Conservation (phyloP, 208 protist species). For the Phytomonas sp. region DNA sequence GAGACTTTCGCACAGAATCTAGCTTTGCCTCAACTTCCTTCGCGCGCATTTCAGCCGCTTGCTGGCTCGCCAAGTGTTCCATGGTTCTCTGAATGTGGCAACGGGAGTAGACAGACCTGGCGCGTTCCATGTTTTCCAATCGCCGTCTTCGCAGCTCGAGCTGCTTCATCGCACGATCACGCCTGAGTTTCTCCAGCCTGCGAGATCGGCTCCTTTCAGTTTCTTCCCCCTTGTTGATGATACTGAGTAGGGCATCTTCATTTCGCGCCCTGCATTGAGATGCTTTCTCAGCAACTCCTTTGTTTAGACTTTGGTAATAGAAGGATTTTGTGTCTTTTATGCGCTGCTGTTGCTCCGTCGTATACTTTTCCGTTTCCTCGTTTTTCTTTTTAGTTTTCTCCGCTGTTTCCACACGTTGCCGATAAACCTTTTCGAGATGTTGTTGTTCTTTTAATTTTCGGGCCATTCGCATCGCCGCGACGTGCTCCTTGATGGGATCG, state of each 20-base stretch:
- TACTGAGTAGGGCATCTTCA: no score
- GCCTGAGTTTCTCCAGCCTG: no score
- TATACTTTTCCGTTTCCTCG: no score
- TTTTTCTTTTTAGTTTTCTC: background rate
- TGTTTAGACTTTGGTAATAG: no score
- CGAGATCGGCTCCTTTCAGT: background rate
- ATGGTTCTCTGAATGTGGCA: constrained; percentile 15
- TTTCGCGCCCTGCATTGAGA: no score
- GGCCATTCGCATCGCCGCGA: constrained; percentile 23
- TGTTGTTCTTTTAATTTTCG: constrained; percentile 26
- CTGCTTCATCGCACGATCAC: no score
- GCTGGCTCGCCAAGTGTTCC: constrained; percentile 22
- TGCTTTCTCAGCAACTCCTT: no score
- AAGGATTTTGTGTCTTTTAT: no score
- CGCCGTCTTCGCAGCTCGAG: no score
- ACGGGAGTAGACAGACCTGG: no score
- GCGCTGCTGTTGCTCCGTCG: no score
- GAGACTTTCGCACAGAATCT: constrained; percentile 24
- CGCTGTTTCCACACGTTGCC: constrained; percentile 29
- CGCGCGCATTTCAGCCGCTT: constrained; percentile 19
- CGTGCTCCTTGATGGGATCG: constrained; percentile 35
- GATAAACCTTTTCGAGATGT: constrained; percentile 24
- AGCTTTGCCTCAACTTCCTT: constrained; percentile 47
- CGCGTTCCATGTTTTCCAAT: no score
- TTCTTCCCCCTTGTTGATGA: constrained; percentile 1